Conservation (phyloP, 495 filamentous ascomycete genomes). For the Diplogelasinospora grovesii region DNA sequence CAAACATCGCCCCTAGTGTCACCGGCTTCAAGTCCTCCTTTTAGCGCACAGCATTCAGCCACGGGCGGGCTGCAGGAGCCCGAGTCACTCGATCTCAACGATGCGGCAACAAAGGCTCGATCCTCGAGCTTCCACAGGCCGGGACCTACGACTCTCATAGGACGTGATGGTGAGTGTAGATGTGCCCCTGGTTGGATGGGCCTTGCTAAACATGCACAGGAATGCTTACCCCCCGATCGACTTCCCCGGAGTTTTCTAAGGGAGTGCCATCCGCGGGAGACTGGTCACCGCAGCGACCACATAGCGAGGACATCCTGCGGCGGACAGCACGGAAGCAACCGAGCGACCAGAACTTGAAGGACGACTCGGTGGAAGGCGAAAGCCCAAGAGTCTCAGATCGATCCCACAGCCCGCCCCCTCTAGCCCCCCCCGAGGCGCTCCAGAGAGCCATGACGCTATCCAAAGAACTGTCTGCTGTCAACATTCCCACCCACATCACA, state of each 20-base stretch:
- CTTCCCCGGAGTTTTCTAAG: constrained; percentile 49
- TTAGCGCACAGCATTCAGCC: constrained; percentile 50
- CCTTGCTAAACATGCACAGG: constrained; percentile 34
- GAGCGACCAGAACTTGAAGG: constrained; percentile 38
- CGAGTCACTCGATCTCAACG: constrained; percentile 69
- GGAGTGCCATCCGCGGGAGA: constrained; percentile 39
- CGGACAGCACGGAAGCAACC: constrained; percentile 29
- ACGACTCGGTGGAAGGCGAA: constrained; percentile 30
- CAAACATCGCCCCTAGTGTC: constrained; percentile 93
- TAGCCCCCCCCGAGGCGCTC: constrained; percentile 70
- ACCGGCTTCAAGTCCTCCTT: constrained; percentile 70
- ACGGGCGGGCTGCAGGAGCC: constrained; percentile 63
- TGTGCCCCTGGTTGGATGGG: neutral
- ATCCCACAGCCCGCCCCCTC: constrained; percentile 68
- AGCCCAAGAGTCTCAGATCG: constrained; percentile 38
- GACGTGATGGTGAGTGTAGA: constrained; percentile 22
- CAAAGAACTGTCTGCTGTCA: constrained; percentile 77
- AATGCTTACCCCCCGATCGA: constrained; percentile 54
- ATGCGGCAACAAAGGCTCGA: constrained; percentile 25
- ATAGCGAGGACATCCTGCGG: constrained; percentile 41
- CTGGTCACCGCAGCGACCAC: constrained; percentile 34
- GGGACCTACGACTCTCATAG: constrained; percentile 24
- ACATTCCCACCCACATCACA: constrained; percentile 86
- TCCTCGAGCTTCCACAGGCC: constrained; percentile 32
- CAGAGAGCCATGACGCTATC: constrained; percentile 79